Evolutionary conservation across 345 rosid genomes (phyloP), one percentile per base, ranked within the genome.

Genomic region (Punica granatum): DNA sequence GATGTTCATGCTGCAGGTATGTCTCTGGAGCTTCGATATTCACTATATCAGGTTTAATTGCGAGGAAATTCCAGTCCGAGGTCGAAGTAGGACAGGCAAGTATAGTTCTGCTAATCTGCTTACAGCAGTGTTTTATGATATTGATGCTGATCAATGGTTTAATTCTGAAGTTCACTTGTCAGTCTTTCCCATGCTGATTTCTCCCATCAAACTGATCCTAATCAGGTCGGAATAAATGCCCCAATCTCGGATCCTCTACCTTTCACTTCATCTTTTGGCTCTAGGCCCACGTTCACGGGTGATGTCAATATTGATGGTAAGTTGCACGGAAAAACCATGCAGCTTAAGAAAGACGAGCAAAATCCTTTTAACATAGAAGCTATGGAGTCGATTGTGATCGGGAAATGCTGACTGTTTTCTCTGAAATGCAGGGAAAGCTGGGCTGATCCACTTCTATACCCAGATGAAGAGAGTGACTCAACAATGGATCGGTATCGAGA

Each of bases 61-160:
- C 98, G 0, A 89, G 98, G 77, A 90, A 89, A 82, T 93, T 93
- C 77, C 98, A 90, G 76, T 81, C 82, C 64, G 96, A 89, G 67
- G 83, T 93, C 61, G 97, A 87, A 80, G 96, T 90, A 31, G 98
- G 94, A 36, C 94, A 89, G 96, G 98, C 89, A 74, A 77, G 75
- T 59, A 3, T 19, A 18, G 9, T 21, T 3, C 18, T n/a, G 58
- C 1, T 51, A n/a, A n/a, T n/a, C 41, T 37, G 41, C 6, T 44
- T 56, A 30, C 34, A 51, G 58, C 58, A 51, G 30, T 7, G 10
- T 6, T 51, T 12, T n/a, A 11, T 51, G 7, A 51, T 51, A 30
- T 6, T n/a, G 34, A 56, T 56, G 33, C 13, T 51, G n/a, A 51
- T 10, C 30, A 23, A 51, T 12, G 26, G 25, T 26, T n/a, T 56